These are phyloP conservation scores for Laguncularia racemosa DNA, from an alignment of 345 rosid genomes.

Conservation along the genomic window DNA sequence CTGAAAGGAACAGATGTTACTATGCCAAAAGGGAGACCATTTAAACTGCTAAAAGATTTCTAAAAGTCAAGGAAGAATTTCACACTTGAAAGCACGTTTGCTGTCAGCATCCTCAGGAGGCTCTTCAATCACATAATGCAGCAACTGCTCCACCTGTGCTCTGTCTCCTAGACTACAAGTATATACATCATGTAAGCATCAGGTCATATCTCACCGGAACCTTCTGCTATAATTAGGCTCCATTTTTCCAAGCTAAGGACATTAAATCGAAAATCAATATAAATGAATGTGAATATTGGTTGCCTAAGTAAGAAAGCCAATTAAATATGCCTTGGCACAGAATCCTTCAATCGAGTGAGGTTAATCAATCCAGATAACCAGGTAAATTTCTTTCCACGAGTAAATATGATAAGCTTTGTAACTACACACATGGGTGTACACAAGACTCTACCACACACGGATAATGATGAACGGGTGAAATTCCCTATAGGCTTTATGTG, in stretches of 20 bases:
- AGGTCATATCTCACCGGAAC: slow-evolving; percentile 8
- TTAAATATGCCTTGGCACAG: not conserved
- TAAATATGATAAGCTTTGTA: too few relatives aligned
- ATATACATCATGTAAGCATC: slow-evolving; percentile 1
- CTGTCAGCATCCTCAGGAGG: slow-evolving; percentile 79
- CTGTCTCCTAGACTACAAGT: slow-evolving; percentile 73
- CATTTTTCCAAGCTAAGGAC: not conserved
- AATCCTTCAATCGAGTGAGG: not conserved
- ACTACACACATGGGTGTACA: too few relatives aligned
- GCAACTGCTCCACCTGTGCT: slow-evolving; percentile 88
- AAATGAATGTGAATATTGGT: too few relatives aligned
- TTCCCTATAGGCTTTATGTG: too few relatives aligned
- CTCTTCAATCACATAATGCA: slow-evolving; percentile 75
- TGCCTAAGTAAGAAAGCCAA: not conserved
- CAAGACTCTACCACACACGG: too few relatives aligned
- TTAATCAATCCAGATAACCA: too few relatives aligned
- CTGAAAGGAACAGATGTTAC: slow-evolving; percentile 26
- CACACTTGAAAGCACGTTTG: slow-evolving; percentile 83
- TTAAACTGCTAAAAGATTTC: not conserved
- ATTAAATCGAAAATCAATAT: too few relatives aligned
- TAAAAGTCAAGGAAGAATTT: slow-evolving; percentile 2
- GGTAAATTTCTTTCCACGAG: too few relatives aligned
- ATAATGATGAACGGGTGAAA: too few relatives aligned
- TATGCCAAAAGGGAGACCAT: not conserved
- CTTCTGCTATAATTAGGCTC: not conserved